Conservation (phyloP, 345 rosid genomes). For the Syzygium jambos region DNA sequence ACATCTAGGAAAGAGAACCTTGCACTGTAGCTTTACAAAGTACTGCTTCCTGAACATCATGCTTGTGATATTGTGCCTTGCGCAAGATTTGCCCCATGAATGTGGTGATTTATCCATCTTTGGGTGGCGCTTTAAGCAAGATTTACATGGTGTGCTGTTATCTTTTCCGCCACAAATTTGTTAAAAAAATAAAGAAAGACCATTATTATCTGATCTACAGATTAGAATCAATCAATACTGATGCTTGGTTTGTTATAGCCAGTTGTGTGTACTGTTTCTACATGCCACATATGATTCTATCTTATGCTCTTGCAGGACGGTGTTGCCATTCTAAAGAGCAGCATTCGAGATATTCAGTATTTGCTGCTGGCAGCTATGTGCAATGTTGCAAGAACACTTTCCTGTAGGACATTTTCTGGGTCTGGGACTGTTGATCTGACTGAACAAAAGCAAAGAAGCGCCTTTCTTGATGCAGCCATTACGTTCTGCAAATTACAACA, state of each 20-base stretch:
- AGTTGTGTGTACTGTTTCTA: background rate
- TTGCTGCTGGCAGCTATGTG: conserved; percentile 81
- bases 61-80: background rate
- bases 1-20: background rate
- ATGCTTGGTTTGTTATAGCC: background rate
- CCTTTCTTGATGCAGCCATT: conserved; percentile 75
- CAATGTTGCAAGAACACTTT: conserved; percentile 47
- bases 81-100: background rate
- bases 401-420: conserved; percentile 46
- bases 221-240: background rate
- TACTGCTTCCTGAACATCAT: background rate
- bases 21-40: background rate
- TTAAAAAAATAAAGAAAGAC: background rate
- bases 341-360: conserved; percentile 54
- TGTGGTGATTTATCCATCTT: background rate
- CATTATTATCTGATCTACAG: background rate
- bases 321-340: conserved; percentile 22
- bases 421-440: conserved; percentile 33
- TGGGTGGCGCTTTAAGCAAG: background rate
- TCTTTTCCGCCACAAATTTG: background rate
- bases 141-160: background rate
- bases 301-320: conserved; percentile 45
- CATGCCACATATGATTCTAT: background rate
- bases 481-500: conserved; percentile 94
- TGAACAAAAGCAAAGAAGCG: conserved; percentile 59